Percentiles rank a stretch among this genome's conserved stretches.
Evolutionary conservation across 2,329 filamentous ascomycete genomes (phyloP).

Genomic region (Colletotrichum viniferum): DNA sequence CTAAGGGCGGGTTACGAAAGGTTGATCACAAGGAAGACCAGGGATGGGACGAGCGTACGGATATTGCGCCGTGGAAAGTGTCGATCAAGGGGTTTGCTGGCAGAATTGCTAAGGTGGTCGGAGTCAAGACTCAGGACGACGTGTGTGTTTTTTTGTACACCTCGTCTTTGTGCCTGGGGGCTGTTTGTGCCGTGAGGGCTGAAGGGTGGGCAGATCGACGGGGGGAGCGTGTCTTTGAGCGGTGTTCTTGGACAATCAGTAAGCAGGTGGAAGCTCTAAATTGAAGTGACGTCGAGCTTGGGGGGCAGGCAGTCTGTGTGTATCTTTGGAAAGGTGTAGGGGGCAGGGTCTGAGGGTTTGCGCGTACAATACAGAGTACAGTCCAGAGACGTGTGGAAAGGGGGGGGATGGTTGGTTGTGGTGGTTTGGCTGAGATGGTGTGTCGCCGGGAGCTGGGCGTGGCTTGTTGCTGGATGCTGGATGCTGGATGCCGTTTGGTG

Average conservation of each 20-base stretch:
- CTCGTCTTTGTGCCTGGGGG: not conserved
- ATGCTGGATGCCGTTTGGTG: not conserved
- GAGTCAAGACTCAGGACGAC: constrained; percentile 10
- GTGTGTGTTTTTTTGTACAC: not conserved
- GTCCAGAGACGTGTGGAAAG: not conserved
- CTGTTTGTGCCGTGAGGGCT: constrained; percentile 1
- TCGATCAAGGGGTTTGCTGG: constrained; percentile 23
- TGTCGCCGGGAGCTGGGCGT: not conserved
- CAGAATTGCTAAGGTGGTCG: not conserved
- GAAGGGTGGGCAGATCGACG: constrained; percentile 7
- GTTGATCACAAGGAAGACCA: constrained; percentile 15
- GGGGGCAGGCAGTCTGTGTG: not conserved
- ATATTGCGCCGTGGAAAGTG: constrained; percentile 10
- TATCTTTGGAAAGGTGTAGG: not conserved
- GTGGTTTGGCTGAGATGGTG: constrained; percentile 15
- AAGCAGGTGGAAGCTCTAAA: constrained; percentile 18
- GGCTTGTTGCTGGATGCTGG: not conserved
- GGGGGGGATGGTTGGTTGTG: not conserved
- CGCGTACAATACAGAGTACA: not conserved
- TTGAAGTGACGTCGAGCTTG: constrained; percentile 15
- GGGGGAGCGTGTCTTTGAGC: constrained; percentile 1
- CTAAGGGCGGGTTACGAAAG: constrained; percentile 13
- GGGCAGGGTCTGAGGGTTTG: constrained; percentile 7
- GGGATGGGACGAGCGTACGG: constrained; percentile 19
- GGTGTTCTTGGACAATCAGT: constrained; percentile 6